Percentiles rank a stretch among this genome's conserved stretches.
Conservation (phyloP, 2,329 filamentous ascomycete species). For the Fusarium mundagurra region DNA sequence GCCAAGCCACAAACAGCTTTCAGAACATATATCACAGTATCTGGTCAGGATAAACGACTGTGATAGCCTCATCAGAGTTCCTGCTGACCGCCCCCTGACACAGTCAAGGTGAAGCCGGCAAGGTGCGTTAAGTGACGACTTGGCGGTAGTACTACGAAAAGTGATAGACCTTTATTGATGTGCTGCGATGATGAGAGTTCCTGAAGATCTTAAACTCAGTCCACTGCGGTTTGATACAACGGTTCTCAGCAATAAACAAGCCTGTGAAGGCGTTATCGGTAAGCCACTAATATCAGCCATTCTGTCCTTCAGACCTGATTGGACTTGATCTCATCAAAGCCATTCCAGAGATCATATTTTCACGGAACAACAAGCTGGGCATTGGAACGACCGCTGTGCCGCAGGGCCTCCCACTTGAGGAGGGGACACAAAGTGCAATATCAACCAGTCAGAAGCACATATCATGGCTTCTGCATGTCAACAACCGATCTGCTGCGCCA, state of each 20-base stretch:
- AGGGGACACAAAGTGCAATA: slow-evolving; percentile 25
- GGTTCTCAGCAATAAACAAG: neutral
- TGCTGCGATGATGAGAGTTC: slow-evolving; percentile 6
- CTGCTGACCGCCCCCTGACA: neutral
- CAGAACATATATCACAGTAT: slow-evolving; percentile 20
- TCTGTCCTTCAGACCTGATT: slow-evolving; percentile 24
- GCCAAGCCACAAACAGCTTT: slow-evolving; percentile 18
- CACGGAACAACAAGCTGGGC: slow-evolving; percentile 11
- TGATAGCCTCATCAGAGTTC: neutral
- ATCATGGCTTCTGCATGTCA: slow-evolving; percentile 10
- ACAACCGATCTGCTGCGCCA: slow-evolving; percentile 28
- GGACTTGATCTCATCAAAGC: slow-evolving; percentile 30
- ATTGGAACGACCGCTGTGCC: slow-evolving; percentile 15
- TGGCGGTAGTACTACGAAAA: neutral
- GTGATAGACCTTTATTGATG: neutral
- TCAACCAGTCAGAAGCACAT: slow-evolving; percentile 32
- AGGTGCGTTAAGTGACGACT: neutral
- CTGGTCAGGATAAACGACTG: neutral
- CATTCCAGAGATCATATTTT: slow-evolving; percentile 29
- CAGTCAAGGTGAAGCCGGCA: neutral
- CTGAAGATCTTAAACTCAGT: slow-evolving; percentile 19
- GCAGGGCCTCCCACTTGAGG: slow-evolving; percentile 11
- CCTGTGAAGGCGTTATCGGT: neutral
- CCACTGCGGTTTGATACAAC: neutral
- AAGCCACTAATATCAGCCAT: slow-evolving; percentile 2